Percentiles rank a stretch among this genome's conserved stretches.
Conservation (phyloP, 1,284 basidiomycete genomes). For the Pyrrhoderma lamaoense region DNA sequence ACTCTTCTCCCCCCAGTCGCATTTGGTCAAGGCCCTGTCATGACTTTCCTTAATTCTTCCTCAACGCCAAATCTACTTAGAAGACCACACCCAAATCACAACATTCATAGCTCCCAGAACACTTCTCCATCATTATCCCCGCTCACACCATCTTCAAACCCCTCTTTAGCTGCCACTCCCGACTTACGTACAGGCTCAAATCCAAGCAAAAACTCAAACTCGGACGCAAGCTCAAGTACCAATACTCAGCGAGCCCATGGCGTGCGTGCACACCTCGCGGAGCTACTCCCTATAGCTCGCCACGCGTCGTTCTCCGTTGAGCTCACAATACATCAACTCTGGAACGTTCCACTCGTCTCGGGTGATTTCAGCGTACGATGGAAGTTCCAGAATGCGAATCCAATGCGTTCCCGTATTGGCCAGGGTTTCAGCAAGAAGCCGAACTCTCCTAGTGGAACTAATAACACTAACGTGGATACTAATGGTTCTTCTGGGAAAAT, state of each 20-base stretch:
- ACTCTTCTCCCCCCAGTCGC: no score
- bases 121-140: no score
- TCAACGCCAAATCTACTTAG: no score
- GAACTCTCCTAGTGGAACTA: not conserved
- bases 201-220: no score
- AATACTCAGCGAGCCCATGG: constrained; percentile 22
- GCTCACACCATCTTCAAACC: no score
- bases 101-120: no score
- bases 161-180: no score
- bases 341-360: constrained; percentile 66
- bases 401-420: constrained; percentile 24
- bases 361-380: constrained; percentile 72
- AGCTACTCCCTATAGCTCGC: constrained; percentile 47
- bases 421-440: constrained; percentile 23
- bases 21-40: no score
- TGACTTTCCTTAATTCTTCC: no score
- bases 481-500: constrained; percentile 21
- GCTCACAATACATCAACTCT: constrained; percentile 63
- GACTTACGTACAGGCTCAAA: no score
- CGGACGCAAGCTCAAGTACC: no score
- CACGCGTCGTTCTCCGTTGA: constrained; percentile 63
- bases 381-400: constrained; percentile 61
- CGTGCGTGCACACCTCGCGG: constrained; percentile 40
- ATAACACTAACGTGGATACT: not conserved
- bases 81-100: no score